Conservation (phyloP, 169 alveolate species). For the Babesia sp. region DNA sequence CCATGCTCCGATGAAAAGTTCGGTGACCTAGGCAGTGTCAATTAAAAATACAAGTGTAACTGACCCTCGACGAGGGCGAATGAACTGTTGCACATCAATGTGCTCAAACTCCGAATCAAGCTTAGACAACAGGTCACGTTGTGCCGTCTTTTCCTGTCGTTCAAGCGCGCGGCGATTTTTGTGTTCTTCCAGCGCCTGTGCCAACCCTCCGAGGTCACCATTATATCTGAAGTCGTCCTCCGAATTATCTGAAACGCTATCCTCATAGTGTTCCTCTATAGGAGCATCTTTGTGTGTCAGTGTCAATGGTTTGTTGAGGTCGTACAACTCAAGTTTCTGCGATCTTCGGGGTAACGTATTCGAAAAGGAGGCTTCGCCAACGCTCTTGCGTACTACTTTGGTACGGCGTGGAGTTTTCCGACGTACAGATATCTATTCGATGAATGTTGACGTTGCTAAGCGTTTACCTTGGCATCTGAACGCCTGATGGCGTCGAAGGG, state of each 20-base stretch:
- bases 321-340: slow-evolving; percentile 46
- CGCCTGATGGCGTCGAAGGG: slow-evolving; percentile 29
- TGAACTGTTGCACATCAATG: slow-evolving; percentile 38
- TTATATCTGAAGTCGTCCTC: slow-evolving; percentile 49
- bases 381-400: slow-evolving; percentile 26
- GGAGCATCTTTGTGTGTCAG: slow-evolving; percentile 61
- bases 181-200: slow-evolving; percentile 54
- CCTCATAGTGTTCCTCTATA: slow-evolving; percentile 61
- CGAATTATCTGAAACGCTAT: slow-evolving; percentile 31
- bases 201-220: slow-evolving; percentile 38
- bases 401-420: slow-evolving; percentile 10
- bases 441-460: not conserved
- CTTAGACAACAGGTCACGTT: slow-evolving; percentile 36
- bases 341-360: slow-evolving; percentile 24
- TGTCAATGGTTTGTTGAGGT: slow-evolving; percentile 39
- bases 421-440: not conserved
- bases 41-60: not conserved
- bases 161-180: slow-evolving; percentile 36
- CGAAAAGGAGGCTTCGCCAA: slow-evolving; percentile 13
- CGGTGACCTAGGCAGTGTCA: not conserved
- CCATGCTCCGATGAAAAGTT: not conserved
- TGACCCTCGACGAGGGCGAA: slow-evolving; percentile 11
- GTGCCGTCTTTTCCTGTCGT: slow-evolving; percentile 38
- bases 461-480: not conserved
- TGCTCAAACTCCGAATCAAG: slow-evolving; percentile 38